These are phyloP conservation scores for Rosa persica DNA, from an alignment of 306 rosid species.

Conservation along the genomic window DNA sequence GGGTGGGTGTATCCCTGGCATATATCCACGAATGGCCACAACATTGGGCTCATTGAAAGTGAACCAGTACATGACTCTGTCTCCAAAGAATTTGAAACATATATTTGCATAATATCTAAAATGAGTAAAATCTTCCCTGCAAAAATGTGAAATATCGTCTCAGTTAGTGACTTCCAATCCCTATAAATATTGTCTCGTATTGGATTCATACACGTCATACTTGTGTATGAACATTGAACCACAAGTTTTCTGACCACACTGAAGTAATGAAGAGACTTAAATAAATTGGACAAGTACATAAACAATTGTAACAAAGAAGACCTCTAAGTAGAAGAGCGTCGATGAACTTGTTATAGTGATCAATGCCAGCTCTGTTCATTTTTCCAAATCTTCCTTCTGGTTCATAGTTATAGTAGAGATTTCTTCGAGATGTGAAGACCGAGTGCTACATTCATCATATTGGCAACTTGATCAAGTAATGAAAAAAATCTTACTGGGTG, in stretches of 20 bases:
- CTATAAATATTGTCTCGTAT: too few relatives aligned
- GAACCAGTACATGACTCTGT: conserved; percentile 65
- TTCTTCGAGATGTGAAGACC: background rate
- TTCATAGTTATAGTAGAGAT: conserved; percentile 4
- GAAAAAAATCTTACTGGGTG: conserved; percentile 46
- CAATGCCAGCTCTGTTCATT: conserved; percentile 52
- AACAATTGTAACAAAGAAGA: conserved; percentile 12
- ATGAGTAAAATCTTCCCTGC: conserved; percentile 75
- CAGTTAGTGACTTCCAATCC: background rate
- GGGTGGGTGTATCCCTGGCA: conserved; percentile 54
- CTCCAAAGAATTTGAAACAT: conserved; percentile 67
- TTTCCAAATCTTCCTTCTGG: conserved; percentile 68
- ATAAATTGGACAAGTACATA: background rate
- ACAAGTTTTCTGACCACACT: background rate
- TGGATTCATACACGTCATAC: background rate
- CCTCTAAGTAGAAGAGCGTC: conserved; percentile 47
- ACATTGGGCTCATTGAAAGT: conserved; percentile 70
- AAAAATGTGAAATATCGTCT: too few relatives aligned
- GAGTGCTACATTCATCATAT: background rate
- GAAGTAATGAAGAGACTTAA: background rate
- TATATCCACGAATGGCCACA: conserved; percentile 42
- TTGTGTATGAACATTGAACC: background rate
- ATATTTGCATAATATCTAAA: conserved; percentile 56
- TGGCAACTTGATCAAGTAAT: background rate
- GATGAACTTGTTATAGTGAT: conserved; percentile 46